Evolutionary conservation across 805 yeast genomes (phyloP).

Genomic region (Tetrapisispora iriomotensis): DNA sequence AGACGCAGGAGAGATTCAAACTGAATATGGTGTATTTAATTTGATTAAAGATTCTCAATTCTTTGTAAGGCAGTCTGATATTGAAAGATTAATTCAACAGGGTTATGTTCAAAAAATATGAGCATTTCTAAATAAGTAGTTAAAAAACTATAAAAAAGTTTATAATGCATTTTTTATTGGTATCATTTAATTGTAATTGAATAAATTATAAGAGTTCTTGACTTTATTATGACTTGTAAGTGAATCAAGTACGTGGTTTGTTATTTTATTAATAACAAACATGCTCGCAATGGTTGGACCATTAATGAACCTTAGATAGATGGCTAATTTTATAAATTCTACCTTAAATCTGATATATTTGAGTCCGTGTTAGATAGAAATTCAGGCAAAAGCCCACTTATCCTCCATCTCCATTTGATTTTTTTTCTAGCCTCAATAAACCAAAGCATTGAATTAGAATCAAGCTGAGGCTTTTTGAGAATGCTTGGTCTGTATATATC

Average conservation of each 20-base stretch:
- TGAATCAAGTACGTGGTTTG: no score
- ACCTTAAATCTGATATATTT: no score
- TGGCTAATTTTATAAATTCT: no score
- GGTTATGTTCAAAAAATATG: constrained; percentile 76
- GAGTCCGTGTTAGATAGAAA: constrained; percentile 7
- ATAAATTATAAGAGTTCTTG: no score
- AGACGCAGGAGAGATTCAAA: constrained; percentile 95
- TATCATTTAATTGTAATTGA: no score
- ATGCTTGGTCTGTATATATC: neutral
- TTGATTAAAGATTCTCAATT: constrained; percentile 89
- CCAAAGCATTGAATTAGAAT: constrained; percentile 24
- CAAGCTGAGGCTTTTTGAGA: constrained; percentile 6
- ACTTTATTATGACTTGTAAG: no score
- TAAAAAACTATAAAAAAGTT: no score
- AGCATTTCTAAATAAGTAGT: constrained; percentile 1
- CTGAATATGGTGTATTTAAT: constrained; percentile 94
- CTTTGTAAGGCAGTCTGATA: constrained; percentile 88
- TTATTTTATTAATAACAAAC: no score
- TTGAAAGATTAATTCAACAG: constrained; percentile 86
- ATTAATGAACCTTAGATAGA: no score
- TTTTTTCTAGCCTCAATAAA: constrained; percentile 32
- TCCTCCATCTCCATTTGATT: constrained; percentile 44
- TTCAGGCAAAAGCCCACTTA: constrained; percentile 36
- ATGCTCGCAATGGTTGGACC: no score
- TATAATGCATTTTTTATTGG: neutral